Base-by-base conservation (phyloP, 1,139 yeast genomes). In the Lodderomyces theae region DNA sequence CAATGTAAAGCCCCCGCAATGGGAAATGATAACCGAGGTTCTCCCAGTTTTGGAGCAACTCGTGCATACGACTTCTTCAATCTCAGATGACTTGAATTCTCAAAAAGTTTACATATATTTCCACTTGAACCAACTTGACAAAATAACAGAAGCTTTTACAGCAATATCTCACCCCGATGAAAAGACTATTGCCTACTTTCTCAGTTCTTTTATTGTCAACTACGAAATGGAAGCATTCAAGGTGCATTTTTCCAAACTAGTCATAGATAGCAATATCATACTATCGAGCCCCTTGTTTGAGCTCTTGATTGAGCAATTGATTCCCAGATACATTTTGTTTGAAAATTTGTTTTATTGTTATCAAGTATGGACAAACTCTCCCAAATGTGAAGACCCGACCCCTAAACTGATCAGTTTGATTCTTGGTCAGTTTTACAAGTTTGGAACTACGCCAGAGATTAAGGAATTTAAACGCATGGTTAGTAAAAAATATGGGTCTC, bases 171-270 rank as follows among this genome's bases (percentile, higher is more conserved):
- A 39, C 8, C 51, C 57, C 35, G 52, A 63, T 44, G 49, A 63
- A 7, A 51, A 50, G 12, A 58, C 64, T 2, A 47, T 68, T 38
- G 52, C 61, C 22, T 66, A 68, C 42, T 50, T 59, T 3, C 50
- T 70, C 39, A 54, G 60, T 30, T 61, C 62, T 4, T 64, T 59
- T 42, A 56, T 67, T 2, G 49, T 50, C 21, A 64, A 59, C 48
- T 69, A 62, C 47, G 72, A 71, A 32, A 58, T 67, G 4, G 64
- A 60, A 30, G 52, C 51, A 17, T 57, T 67, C 28, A 65, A 59
- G 40, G 43, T 46, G 4, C 43, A 58, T 31, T 51, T 63, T 44
- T 52, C 53, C 15, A 12, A 35, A 22, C 15, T 42, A 10, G 41
- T 53, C 3, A 42, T 48, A 10, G 45, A 39, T 23, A 31, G 39